A percentile compares a stretch with the other conserved stretches of the same genome.
Conservation (phyloP, 352 stramenopile genomes). For the Pythium guiyangense region DNA sequence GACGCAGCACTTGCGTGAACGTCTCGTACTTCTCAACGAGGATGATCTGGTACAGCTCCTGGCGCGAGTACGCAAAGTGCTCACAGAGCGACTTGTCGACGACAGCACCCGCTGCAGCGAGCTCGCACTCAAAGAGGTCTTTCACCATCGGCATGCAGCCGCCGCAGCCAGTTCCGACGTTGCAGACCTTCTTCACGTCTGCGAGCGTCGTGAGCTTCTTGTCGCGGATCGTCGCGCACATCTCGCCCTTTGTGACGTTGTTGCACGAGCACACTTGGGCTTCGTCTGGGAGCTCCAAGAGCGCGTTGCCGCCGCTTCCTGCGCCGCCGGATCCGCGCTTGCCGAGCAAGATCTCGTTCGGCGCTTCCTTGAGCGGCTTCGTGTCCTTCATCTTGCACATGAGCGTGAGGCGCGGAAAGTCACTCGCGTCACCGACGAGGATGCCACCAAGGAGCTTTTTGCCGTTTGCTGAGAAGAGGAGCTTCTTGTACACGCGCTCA, state of each 20-base stretch:
- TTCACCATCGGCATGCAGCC: slow-evolving; percentile 91
- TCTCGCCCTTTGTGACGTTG: slow-evolving; percentile 83
- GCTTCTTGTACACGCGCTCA: slow-evolving; percentile 88
- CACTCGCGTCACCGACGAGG: slow-evolving; percentile 87
- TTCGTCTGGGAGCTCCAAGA: slow-evolving; percentile 66
- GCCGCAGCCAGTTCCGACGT: slow-evolving; percentile 87
- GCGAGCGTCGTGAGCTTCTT: slow-evolving; percentile 67
- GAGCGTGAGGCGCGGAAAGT: slow-evolving; percentile 80
- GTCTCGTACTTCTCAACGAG: slow-evolving; percentile 78
- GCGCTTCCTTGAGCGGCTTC: slow-evolving; percentile 44
- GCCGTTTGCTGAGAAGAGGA: slow-evolving; percentile 88
- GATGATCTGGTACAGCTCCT: slow-evolving; percentile 88
- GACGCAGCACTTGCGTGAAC: slow-evolving; percentile 84
- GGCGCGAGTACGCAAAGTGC: slow-evolving; percentile 87
- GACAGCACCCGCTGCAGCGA: slow-evolving; percentile 79
- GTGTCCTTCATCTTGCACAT: slow-evolving; percentile 49
- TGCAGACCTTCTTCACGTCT: slow-evolving; percentile 82
- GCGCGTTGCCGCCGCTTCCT: slow-evolving; percentile 25
- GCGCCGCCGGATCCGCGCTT: slow-evolving; percentile 27
- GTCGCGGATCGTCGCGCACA: slow-evolving; percentile 69
- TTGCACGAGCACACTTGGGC: slow-evolving; percentile 92
- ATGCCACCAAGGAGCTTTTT: slow-evolving; percentile 83
- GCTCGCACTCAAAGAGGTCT: slow-evolving; percentile 74
- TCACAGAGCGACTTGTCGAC: slow-evolving; percentile 90
- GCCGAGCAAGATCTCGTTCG: slow-evolving; percentile 54